Conservation (phyloP, 805 yeast species). For the Kodamaea kakaduensis region DNA sequence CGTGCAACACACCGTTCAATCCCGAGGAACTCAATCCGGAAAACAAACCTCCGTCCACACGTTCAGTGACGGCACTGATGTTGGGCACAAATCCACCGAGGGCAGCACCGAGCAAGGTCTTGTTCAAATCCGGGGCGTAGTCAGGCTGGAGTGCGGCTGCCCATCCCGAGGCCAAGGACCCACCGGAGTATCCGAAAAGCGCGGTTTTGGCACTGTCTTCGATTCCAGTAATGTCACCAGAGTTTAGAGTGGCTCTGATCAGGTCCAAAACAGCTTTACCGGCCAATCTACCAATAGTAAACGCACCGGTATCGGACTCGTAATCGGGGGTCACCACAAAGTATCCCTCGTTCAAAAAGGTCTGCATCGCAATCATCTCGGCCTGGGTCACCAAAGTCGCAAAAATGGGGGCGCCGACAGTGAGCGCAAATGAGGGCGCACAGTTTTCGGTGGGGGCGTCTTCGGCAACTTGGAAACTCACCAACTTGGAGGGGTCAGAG, state of each 20-base stretch:
- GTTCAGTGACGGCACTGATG: conserved; percentile 22
- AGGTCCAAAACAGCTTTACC: conserved; percentile 20
- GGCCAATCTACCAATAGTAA: conserved; percentile 18
- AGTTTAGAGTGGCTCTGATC: conserved; percentile 15
- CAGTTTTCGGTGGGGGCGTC: conserved; percentile 26
- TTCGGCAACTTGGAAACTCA: conserved; percentile 27
- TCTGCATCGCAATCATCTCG: conserved; percentile 15
- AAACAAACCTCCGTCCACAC: conserved; percentile 22
- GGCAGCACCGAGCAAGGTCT: conserved; percentile 25
- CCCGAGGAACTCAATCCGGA: conserved; percentile 30
- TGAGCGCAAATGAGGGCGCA: conserved; percentile 24
- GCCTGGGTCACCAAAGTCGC: conserved; percentile 8
- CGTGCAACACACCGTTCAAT: conserved; percentile 28
- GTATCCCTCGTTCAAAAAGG: conserved; percentile 18
- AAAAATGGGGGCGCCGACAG: conserved; percentile 11
- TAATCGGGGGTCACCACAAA: conserved; percentile 19
- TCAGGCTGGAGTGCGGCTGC: conserved; percentile 22
- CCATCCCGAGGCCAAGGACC: conserved; percentile 24
- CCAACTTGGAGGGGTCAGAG: conserved; percentile 22
- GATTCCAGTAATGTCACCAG: conserved; percentile 19
- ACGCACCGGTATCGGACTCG: conserved; percentile 19
- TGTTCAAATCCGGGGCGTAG: conserved; percentile 22
- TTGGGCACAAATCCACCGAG: conserved; percentile 36
- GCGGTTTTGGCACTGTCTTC: conserved; percentile 14
- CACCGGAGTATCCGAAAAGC: conserved; percentile 26